Evolutionary conservation across 2,329 filamentous ascomycete species (phyloP).

Genomic region (Pseudogymnoascus sp.): DNA sequence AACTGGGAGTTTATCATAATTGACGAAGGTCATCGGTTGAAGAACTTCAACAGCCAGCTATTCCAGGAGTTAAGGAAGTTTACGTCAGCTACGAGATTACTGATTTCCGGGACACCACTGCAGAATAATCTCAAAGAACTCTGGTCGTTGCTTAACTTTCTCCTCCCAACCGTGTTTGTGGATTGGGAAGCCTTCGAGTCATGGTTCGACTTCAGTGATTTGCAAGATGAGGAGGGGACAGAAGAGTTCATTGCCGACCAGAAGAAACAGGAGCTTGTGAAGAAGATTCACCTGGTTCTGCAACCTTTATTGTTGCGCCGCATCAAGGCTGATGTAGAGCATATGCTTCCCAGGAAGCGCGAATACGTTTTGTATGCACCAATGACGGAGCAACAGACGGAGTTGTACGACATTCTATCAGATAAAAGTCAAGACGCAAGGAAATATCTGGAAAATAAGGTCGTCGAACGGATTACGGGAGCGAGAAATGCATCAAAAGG

Average conservation of each 20-base stretch:
- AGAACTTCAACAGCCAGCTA: slow-evolving; percentile 89
- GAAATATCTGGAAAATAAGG: slow-evolving; percentile 75
- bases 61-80: slow-evolving; percentile 86
- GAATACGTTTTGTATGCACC: slow-evolving; percentile 95
- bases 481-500: slow-evolving; percentile 14
- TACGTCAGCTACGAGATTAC: slow-evolving; percentile 77
- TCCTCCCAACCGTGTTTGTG: slow-evolving; percentile 87
- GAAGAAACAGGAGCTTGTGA: slow-evolving; percentile 67
- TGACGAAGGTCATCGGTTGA: slow-evolving; percentile 93
- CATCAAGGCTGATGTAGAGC: slow-evolving; percentile 89
- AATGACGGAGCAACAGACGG: slow-evolving; percentile 82
- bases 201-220: slow-evolving; percentile 94
- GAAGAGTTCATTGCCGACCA: slow-evolving; percentile 74
- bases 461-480: slow-evolving; percentile 53
- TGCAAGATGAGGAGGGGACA: slow-evolving; percentile 74
- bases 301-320: slow-evolving; percentile 84
- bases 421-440: slow-evolving; percentile 55
- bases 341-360: slow-evolving; percentile 85
- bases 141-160: slow-evolving; percentile 90
- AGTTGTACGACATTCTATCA: slow-evolving; percentile 66
- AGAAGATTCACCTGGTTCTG: slow-evolving; percentile 85
- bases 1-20: slow-evolving; percentile 98
- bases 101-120: slow-evolving; percentile 90
- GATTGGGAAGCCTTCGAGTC: slow-evolving; percentile 87
- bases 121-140: slow-evolving; percentile 94